Evolutionary conservation across 2,329 filamentous ascomycete species (phyloP).

Genomic region (Geosmithia morbida): DNA sequence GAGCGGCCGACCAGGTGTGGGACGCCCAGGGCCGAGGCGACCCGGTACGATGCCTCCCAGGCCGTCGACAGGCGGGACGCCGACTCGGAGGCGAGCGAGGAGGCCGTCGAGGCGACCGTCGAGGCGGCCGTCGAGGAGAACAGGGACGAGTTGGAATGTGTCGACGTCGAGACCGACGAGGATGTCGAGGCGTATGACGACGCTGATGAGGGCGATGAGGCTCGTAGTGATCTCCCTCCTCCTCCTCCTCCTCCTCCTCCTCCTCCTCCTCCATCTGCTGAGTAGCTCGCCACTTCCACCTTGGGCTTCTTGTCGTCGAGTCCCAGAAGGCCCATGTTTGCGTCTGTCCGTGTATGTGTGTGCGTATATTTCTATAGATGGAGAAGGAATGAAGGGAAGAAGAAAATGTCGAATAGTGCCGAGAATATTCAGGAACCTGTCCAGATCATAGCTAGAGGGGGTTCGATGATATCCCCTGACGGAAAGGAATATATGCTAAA

Average conservation of each 20-base stretch:
- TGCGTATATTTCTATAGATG: background rate
- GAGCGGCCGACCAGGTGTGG: slow-evolving; percentile 13
- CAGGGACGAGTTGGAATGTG: background rate
- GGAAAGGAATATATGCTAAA: too few relatives aligned
- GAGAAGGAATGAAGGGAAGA: background rate
- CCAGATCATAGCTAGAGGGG: background rate
- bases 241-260: too few relatives aligned
- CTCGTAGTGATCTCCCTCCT: background rate
- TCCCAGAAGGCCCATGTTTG: background rate
- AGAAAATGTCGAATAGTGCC: too few relatives aligned
- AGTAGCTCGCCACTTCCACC: background rate
- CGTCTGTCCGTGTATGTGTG: too few relatives aligned
- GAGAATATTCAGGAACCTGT: background rate
- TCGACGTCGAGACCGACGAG: background rate
- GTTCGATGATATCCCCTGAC: too few relatives aligned
- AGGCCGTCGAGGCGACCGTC: too few relatives aligned
- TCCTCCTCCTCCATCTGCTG: background rate
- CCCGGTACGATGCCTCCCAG: background rate
- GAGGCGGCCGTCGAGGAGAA: background rate
- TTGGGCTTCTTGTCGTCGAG: background rate
- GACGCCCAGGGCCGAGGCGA: slow-evolving; percentile 6
- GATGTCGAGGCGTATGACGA: background rate
- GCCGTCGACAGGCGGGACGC: too few relatives aligned
- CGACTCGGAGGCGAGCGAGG: too few relatives aligned
- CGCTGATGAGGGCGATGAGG: background rate